Evolutionary conservation across 352 stramenopile genomes (phyloP), one percentile per base, ranked within the genome.

Genomic region (Elongisporangium anandrum): DNA sequence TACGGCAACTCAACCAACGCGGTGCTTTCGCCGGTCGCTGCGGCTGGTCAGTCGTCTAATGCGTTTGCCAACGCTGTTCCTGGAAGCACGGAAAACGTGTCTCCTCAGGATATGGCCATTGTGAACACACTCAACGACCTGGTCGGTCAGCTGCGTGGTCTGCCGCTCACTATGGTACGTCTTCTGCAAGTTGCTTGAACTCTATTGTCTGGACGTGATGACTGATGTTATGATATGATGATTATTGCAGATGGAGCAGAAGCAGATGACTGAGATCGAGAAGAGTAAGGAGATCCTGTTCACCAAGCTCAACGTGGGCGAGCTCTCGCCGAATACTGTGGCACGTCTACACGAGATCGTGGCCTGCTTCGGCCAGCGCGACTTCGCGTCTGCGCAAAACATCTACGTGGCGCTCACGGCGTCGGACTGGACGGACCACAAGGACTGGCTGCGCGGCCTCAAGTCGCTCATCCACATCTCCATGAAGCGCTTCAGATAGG

Each of bases 381-480:
- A 95, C 72, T 94, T 93, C 69, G 79, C 64, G 47, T 80, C 69
- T 19, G 86, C 86, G 54, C 82, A 92, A 58, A 63, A 77, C 41
- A 90, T 98, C 53, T 88, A 98, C 64, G 96, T 95, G 56, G 78
- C 71, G 39, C 74, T 98, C 22, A 97, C 96, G 23, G 95, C 87
- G 54, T 95, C 85, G 54, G 90, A 98, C 58, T 99, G 96, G 96
- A 83, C 88, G 63, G 88, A 96, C 59, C 95, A 99, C 85, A 99
- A 98, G 79, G 96, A 99, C 84, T 99, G 95, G 95, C 86, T 99
- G 61, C 97, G 97, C 69, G 95, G 95, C 15, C 81, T 98, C 71
- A 99, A 99, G 71, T 95, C 92, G 67, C 80, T 99, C 64, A 92
- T 98, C 68, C 94, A 98, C 68, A 95, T 99, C 57, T 94, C 82